Evolutionary conservation across 306 rosid genomes (phyloP).

Genomic region (Rosa chinensis): DNA sequence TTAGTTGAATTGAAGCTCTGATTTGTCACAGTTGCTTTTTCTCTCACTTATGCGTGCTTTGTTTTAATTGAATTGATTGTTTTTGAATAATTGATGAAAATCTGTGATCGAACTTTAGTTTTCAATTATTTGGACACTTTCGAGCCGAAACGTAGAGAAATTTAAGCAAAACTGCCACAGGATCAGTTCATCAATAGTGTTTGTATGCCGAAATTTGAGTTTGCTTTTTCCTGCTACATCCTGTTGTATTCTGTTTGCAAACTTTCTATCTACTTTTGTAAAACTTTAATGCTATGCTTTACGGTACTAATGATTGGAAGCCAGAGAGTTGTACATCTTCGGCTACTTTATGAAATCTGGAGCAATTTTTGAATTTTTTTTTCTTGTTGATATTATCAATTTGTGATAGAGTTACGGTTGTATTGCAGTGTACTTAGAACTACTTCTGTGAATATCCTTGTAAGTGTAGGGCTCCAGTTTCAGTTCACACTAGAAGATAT

Average conservation of each 20-base stretch:
- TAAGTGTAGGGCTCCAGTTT: too few relatives aligned
- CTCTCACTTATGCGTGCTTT: neutral
- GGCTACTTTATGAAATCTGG: neutral
- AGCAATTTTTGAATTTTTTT: neutral
- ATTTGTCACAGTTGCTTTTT: neutral
- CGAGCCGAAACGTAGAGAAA: neutral
- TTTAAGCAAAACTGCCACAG: neutral
- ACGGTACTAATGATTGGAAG: neutral
- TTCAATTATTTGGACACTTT: neutral
- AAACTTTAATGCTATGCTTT: neutral
- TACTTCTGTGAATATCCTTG: neutral
- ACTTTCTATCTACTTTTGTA: neutral
- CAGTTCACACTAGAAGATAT: neutral
- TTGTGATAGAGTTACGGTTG: neutral
- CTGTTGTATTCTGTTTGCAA: neutral
- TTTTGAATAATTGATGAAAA: neutral
- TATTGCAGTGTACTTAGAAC: neutral
- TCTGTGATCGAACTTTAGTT: neutral
- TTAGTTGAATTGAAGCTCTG: slow-evolving; percentile 6
- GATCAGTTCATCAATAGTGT: slow-evolving; percentile 2
- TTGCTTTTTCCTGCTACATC: neutral
- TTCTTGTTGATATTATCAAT: neutral
- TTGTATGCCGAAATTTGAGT: neutral
- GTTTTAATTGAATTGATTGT: neutral
- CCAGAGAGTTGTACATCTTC: neutral